Percentiles rank a stretch among this genome's conserved stretches.
phyloP scores from a whole-genome alignment of 1,139 yeast species.

The Debaryomyces coudertii region DNA sequence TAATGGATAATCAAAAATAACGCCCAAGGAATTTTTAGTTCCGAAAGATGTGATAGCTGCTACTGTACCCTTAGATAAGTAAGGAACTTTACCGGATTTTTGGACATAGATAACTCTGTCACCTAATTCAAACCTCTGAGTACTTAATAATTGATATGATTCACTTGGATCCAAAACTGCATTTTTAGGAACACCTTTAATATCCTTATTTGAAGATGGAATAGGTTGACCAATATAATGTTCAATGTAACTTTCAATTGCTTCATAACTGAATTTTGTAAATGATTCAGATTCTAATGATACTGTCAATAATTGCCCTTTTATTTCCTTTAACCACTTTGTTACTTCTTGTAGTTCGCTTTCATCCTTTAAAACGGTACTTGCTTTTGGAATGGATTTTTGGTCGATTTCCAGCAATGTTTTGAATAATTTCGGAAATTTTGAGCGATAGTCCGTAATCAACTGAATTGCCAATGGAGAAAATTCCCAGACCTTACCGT shows the following conservation, averaged over 20 bases:
- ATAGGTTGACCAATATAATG: slow-evolving; percentile 46
- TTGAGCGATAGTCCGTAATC: slow-evolving; percentile 59
- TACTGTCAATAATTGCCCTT: slow-evolving; percentile 60
- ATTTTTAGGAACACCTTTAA: slow-evolving; percentile 82
- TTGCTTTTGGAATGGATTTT: slow-evolving; percentile 33
- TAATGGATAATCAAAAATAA: slow-evolving; percentile 81
- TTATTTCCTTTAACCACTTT: slow-evolving; percentile 63
- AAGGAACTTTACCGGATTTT: slow-evolving; percentile 88
- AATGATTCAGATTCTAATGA: slow-evolving; percentile 80
- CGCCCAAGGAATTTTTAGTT: slow-evolving; percentile 60
- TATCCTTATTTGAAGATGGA: slow-evolving; percentile 53
- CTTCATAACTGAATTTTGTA: slow-evolving; percentile 64
- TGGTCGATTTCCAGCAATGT: slow-evolving; percentile 32
- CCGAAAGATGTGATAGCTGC: slow-evolving; percentile 75
- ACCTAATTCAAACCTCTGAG: slow-evolving; percentile 81
- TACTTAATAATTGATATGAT: slow-evolving; percentile 71
- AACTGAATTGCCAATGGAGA: slow-evolving; percentile 74
- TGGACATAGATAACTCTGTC: slow-evolving; percentile 87
- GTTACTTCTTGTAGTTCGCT: slow-evolving; percentile 47
- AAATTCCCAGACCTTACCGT: slow-evolving; percentile 78
- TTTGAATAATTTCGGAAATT: slow-evolving; percentile 65
- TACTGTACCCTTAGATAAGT: slow-evolving; percentile 88
- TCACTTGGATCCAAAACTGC: slow-evolving; percentile 80
- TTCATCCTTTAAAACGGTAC: slow-evolving; percentile 23
- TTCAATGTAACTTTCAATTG: slow-evolving; percentile 68